Conservation (phyloP, 495 filamentous ascomycete genomes). For the Jackrogersella multiformis region DNA sequence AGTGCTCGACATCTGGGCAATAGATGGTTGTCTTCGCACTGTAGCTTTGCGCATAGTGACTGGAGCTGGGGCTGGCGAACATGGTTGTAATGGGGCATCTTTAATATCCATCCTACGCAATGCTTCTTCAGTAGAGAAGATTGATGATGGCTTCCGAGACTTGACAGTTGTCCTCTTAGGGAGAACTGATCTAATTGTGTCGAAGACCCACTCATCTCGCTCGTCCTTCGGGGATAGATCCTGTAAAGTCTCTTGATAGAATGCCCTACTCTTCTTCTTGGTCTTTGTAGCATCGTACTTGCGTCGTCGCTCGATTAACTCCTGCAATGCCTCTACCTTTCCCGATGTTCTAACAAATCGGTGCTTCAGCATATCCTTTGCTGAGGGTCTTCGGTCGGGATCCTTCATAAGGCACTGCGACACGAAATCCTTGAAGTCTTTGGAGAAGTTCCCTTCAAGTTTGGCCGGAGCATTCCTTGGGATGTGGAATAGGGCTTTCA, state of each 20-base stretch:
- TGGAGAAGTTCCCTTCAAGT: slow-evolving; percentile 88
- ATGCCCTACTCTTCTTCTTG: slow-evolving; percentile 69
- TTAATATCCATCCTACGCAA: slow-evolving; percentile 70
- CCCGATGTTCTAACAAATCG: slow-evolving; percentile 87
- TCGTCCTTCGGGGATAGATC: slow-evolving; percentile 74
- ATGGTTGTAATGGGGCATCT: slow-evolving; percentile 61
- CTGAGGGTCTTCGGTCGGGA: slow-evolving; percentile 81
- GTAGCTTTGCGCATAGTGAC: slow-evolving; percentile 61
- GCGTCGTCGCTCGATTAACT: slow-evolving; percentile 86
- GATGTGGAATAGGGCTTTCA: slow-evolving; percentile 98
- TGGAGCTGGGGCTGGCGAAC: slow-evolving; percentile 52
- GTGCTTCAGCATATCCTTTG: slow-evolving; percentile 89
- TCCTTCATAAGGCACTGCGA: slow-evolving; percentile 90
- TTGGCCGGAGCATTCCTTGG: slow-evolving; percentile 89
- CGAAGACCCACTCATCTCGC: slow-evolving; percentile 96
- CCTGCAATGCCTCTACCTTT: slow-evolving; percentile 83
- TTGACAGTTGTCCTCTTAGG: slow-evolving; percentile 56
- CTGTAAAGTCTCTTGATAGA: slow-evolving; percentile 90
- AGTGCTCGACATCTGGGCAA: slow-evolving; percentile 53
- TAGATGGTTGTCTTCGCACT: slow-evolving; percentile 63
- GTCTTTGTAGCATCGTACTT: slow-evolving; percentile 75
- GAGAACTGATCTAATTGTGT: slow-evolving; percentile 78
- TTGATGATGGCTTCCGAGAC: slow-evolving; percentile 63
- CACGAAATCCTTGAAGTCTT: slow-evolving; percentile 93
- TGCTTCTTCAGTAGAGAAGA: slow-evolving; percentile 62